Base-by-base conservation (phyloP, 768 basidiomycete species). In the Tylopilus rubrobrunneus region DNA sequence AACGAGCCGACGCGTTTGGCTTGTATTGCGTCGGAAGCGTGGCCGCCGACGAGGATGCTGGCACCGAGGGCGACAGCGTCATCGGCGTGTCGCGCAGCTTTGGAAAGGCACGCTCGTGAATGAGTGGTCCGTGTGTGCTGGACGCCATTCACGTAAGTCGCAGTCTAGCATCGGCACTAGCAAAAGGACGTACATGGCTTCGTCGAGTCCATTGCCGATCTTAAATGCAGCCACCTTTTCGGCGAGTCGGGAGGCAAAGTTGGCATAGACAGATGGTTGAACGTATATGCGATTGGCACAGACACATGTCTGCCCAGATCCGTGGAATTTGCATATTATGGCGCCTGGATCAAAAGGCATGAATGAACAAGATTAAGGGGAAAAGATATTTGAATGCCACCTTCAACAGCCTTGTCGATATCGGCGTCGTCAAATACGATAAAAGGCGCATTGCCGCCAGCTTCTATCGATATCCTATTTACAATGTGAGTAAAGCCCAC, bases 381-480 rank as follows among this genome's bases (percentile, higher is more conserved):
- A 10, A 15, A 39, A 47, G 40, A 36, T 5, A 21, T 25, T 23
- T 0, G 3, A 23, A 28, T 23, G 56, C 55, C 66, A 81, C 95
- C 90, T 59, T 86, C 84, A 7, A 99, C 92, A 27, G 97, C 97
- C 52, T 87, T 84, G 46, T 93, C 90, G 48, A 99, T 79, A 67
- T 98, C 86, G 0, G 94, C 96, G 64, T 98, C 97, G 58, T 93
- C 89, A 67, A 99, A 98, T 7, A 99, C 89, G 60, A 98, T 97
- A 71, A 99, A 94, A 0, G 96, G 89, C 0, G 95, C 85, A 60
- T 98, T 98, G 28, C 97, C 96, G 14, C 94, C 92, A 28, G 93
- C 89, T 72, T 96, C 93, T 36, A 93, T 71, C 2, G 92, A 92
- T 10, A 84, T 67, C 57, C 84, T 76, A 45, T 46, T 46, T 36